Conservation (phyloP, 2,329 filamentous ascomycete genomes). For the Didymella pomorum region DNA sequence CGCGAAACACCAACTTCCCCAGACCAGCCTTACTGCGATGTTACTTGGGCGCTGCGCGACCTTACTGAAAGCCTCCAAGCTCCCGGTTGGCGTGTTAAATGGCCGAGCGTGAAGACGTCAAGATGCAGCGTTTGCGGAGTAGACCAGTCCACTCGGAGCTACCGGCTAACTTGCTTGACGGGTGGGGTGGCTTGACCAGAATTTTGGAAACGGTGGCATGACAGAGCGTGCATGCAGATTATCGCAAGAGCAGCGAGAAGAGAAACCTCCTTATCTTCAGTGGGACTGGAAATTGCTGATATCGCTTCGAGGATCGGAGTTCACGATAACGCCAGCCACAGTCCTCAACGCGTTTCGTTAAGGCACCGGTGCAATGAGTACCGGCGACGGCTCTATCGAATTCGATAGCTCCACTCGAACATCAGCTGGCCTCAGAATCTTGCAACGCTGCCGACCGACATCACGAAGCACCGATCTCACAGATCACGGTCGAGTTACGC, state of each 20-base stretch:
- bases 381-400: constrained; percentile 15
- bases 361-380: constrained; percentile 5
- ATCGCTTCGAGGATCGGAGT: constrained; percentile 1
- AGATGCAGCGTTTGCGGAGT: constrained; percentile 17
- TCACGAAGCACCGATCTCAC: constrained; percentile 22
- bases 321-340: constrained; percentile 16
- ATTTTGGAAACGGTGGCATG: constrained; percentile 9
- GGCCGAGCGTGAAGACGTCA: constrained; percentile 13
- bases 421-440: constrained; percentile 19
- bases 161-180: constrained; percentile 19
- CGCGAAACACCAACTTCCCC: not conserved
- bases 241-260: constrained; percentile 7
- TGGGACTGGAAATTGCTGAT: constrained; percentile 14
- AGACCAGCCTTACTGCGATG: not conserved
- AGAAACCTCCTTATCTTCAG: constrained; percentile 8
- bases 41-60: constrained; percentile 1
- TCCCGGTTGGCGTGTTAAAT: constrained; percentile 12
- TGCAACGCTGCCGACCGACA: constrained; percentile 23
- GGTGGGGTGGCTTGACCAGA: constrained; percentile 11
- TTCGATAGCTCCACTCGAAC: constrained; percentile 18
- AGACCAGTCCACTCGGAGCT: constrained; percentile 17
- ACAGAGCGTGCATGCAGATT: constrained; percentile 11
- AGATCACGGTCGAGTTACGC: constrained; percentile 20
- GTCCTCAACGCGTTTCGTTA: constrained; percentile 4
- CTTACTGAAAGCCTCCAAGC: constrained; percentile 10